Conservation (phyloP, 352 stramenopile species). For the Phytophthora ramorum region DNA sequence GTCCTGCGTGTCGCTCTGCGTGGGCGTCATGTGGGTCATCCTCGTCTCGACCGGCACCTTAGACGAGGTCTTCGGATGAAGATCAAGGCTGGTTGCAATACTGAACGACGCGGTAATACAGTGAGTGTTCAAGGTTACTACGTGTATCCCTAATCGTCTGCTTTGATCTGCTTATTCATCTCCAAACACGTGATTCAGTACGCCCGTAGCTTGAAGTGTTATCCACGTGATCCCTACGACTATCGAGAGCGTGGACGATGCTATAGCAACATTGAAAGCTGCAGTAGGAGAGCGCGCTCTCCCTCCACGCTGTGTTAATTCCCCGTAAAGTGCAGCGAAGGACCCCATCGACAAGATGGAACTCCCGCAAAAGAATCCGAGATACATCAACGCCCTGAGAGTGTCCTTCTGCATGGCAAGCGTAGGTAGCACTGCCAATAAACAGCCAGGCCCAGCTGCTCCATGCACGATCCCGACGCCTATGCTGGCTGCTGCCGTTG, state of each 20-base stretch:
- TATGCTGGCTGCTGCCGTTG: constrained; percentile 39
- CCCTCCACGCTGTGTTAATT: constrained; percentile 48
- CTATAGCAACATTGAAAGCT: constrained; percentile 56
- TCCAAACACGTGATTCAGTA: constrained; percentile 18
- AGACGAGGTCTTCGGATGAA: constrained; percentile 72
- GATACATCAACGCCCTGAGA: constrained; percentile 77
- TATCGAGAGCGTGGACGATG: constrained; percentile 67
- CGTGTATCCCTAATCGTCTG: constrained; percentile 6
- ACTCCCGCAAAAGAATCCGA: constrained; percentile 86
- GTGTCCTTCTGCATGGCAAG: constrained; percentile 82
- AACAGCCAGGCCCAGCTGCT: constrained; percentile 73
- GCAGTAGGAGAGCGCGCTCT: constrained; percentile 31
- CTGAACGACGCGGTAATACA: constrained; percentile 1
- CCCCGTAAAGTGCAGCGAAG: constrained; percentile 87
- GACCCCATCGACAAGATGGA: constrained; percentile 89
- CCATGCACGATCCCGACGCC: constrained; percentile 88
- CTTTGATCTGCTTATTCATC: background rate
- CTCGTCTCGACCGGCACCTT: constrained; percentile 73
- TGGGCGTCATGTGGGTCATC: constrained; percentile 77
- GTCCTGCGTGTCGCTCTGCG: constrained; percentile 64
- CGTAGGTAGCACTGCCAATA: constrained; percentile 88
- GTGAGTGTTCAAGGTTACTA: background rate
- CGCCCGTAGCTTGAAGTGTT: constrained; percentile 61
- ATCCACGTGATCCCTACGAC: constrained; percentile 77
- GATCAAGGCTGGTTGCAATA: background rate